Evolutionary conservation across 306 rosid genomes (phyloP), one percentile per base, ranked within the genome.

Genomic region (Sophora flavescens): DNA sequence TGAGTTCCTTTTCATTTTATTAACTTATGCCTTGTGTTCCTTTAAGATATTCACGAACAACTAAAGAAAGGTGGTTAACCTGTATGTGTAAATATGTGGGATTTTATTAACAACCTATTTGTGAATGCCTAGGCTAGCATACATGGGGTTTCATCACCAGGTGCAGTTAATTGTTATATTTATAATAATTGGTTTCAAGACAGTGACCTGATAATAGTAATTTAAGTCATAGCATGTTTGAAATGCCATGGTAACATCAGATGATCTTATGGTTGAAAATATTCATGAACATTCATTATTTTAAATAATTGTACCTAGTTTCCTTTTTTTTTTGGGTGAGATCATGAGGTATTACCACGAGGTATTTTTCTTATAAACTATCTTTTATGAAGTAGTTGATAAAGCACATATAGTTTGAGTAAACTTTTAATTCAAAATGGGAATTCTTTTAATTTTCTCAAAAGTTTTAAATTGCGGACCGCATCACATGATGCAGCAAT

Each of bases 1-100:
- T 92, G 84, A 92, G 97, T 86, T 64, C 53, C 75, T 56, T 54
- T 68, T 71, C 59, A 47, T 47, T 63, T 72, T 61, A 22, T 30
- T 48, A 33, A 3, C 69, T 71, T 14, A 16, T 62, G 63, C 58
- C 56, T 60, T 70, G 7, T 10, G 22, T 42, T 74, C 2, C n/a
- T 59, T 48, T 28, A 50, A 42, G 8, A 22, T 66, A 71, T 16
- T 41, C 56, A 38, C 10, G 22, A 22, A 22, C 22, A 22, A 22
- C 64, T 50, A 8, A 35, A 13, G 18, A 56, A 65, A 32, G 63
- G 11, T 18, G 15, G 28, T 12, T 50, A 26, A 1, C 18, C 54
- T 54, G 36, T 54, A 65, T 72, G 74, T 8, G 60, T 47, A 22
- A 68, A 72, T 50, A 58, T 50, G 56, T 36, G 28, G 47, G 36